phyloP scores from a whole-genome alignment of 169 alveolate genomes.

The Plasmodium falciparum region DNA sequence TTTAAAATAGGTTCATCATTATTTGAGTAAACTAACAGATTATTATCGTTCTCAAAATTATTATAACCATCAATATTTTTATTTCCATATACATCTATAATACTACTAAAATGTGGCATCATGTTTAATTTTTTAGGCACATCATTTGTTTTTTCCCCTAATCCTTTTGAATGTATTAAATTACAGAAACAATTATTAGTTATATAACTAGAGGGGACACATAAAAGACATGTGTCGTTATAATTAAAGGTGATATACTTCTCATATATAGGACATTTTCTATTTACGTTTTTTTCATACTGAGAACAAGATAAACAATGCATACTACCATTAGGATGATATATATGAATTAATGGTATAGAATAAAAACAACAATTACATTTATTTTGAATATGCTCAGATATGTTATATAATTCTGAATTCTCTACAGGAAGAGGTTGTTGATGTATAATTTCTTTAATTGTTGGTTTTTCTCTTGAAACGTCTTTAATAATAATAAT shows the following conservation, averaged over 20 bases:
- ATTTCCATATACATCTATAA: no score
- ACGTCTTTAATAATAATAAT: conserved; percentile 28
- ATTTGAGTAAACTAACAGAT: not conserved
- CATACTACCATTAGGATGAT: conserved; percentile 44
- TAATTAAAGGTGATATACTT: conserved; percentile 33
- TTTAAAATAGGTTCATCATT: not conserved
- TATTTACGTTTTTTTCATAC: conserved; percentile 27
- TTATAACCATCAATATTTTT: not conserved
- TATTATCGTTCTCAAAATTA: not conserved
- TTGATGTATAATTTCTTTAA: not conserved
- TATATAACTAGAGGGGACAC: conserved; percentile 33
- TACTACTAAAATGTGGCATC: no score
- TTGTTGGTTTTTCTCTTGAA: not conserved
- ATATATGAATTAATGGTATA: conserved; percentile 38
- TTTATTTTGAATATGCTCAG: conserved; percentile 23
- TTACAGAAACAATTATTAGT: conserved; percentile 18
- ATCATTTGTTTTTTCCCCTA: not conserved
- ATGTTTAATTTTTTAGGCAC: no score
- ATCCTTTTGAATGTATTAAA: not conserved
- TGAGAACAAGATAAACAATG: conserved; percentile 34
- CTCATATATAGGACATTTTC: conserved; percentile 12
- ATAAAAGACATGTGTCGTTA: conserved; percentile 33
- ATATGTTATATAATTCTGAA: not conserved
- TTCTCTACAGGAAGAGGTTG: not conserved
- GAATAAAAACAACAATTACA: conserved; percentile 17